Evolutionary conservation across 441 rosid species (phyloP), one percentile per base, ranked within the genome.

Genomic region (Biscutella laevigata): DNA sequence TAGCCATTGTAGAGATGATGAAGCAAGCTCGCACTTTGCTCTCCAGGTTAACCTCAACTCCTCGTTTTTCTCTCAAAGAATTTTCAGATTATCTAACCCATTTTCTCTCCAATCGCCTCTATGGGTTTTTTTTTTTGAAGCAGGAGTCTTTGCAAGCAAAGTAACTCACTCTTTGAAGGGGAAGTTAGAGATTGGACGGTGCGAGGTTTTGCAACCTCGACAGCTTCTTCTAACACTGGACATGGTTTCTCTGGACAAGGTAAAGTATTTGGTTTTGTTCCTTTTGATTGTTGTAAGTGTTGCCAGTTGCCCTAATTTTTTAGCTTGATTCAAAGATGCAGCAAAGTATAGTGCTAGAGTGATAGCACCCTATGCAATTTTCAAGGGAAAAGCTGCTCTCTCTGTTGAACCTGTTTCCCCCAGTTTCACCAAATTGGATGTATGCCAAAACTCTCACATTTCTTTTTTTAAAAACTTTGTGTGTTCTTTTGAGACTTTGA

Each of bases 381-480:
- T 66, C 77, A 92, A 92, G 74, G 98, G 96, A n/a, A 86, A 81
- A 71, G 95, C 95, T 71, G 87, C 95, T 2, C 74, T 92, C 50
- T 80, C 84, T 62, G 75, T 84, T 49, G 34, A 67, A 37, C 98
- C 98, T 7, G 53, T 78, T 58, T 78, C 76, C 5, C 98, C 96
- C 12, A 79, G 82, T 60, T 88, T 92, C 58, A 38, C 63, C 6
- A 73, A 71, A 69, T 8, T 69, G 28, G 80, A 71, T 53, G 94
- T 86, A 69, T 67, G 75, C 35, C 25, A 17, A 1, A 26, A 30
- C 1, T 2, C n/a, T n/a, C n/a, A n/a, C 10, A n/a, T 2, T 37
- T 13, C 7, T 21, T 27, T 34, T 15, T 1, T 2, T n/a, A n/a
- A n/a, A n/a, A 16, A 7, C 5, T 28, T 22, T 26, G 33, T 46